These are phyloP conservation scores for Pseudozyma sp. DNA, from an alignment of 1,284 basidiomycete species.

Conservation along the genomic window DNA sequence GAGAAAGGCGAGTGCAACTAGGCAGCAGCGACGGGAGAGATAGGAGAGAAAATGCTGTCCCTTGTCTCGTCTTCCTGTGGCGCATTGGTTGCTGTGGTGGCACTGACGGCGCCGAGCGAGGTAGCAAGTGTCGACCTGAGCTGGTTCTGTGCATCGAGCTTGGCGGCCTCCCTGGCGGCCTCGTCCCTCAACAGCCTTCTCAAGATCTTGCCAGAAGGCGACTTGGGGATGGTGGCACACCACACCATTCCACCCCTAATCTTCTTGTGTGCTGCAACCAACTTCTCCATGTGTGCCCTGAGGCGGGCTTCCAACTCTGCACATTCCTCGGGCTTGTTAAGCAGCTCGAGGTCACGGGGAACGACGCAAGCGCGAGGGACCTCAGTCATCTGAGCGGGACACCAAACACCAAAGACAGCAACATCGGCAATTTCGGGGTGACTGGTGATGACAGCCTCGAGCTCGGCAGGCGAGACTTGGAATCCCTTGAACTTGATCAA, in stretches of 20 bases:
- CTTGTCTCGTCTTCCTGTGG: constrained; percentile 30
- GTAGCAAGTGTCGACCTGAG: constrained; percentile 29
- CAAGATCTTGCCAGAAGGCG: constrained; percentile 63
- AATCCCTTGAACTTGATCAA: constrained; percentile 60
- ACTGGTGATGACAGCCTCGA: constrained; percentile 49
- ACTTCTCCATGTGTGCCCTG: constrained; percentile 36
- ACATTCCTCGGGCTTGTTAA: constrained; percentile 61
- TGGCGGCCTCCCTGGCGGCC: constrained; percentile 29
- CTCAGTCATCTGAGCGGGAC: constrained; percentile 45
- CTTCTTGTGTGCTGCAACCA: constrained; percentile 68
- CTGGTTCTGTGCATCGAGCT: constrained; percentile 34
- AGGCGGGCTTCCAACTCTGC: constrained; percentile 52
- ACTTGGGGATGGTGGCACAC: constrained; percentile 62
- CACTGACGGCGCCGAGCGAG: constrained; percentile 6
- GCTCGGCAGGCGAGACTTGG: constrained; percentile 59
- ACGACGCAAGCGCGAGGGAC: constrained; percentile 68
- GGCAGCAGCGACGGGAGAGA: constrained; percentile 46
- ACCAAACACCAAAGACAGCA: constrained; percentile 43
- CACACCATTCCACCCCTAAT: constrained; percentile 66
- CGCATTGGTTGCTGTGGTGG: constrained; percentile 9
- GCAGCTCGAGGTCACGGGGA: constrained; percentile 44
- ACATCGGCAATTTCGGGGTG: constrained; percentile 53
- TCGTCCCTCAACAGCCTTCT: constrained; percentile 52
- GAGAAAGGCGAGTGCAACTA: constrained; percentile 1
- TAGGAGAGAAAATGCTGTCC: constrained; percentile 40